These are phyloP conservation scores for Acer yangbiense DNA, from an alignment of 345 rosid species.

Conservation along the genomic window DNA sequence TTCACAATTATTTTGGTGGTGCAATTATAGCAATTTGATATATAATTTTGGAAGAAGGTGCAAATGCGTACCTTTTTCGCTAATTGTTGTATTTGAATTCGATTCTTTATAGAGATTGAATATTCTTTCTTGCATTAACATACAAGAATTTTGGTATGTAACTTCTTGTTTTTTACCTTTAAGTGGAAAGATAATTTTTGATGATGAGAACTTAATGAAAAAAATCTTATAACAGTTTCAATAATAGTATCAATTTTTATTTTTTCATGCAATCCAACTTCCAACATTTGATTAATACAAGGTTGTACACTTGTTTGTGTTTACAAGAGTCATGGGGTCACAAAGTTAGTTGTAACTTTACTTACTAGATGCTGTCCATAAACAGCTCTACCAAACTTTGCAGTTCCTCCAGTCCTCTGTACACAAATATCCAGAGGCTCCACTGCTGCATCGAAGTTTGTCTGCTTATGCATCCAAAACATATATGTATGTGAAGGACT, in stretches of 20 bases:
- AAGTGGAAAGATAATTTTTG: neutral
- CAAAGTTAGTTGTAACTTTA: conserved; percentile 72
- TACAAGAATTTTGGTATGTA: no score
- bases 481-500: neutral
- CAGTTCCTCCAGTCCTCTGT: conserved; percentile 44
- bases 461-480: conserved; percentile 39
- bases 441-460: conserved; percentile 64
- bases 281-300: neutral
- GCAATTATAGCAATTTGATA: neutral
- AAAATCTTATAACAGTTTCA: neutral
- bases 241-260: no score
- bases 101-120: neutral
- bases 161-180: neutral
- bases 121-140: neutral
- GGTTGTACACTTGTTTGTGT: neutral
- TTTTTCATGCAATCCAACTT: neutral
- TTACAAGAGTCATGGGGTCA: neutral
- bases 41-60: neutral
- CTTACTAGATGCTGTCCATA: conserved; percentile 86
- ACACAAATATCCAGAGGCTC: conserved; percentile 76
- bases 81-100: conserved; percentile 8
- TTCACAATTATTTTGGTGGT: neutral
- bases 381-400: conserved; percentile 56
- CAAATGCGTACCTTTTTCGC: neutral
- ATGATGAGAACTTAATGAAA: neutral